Percentiles rank a stretch among this genome's conserved stretches.
phyloP scores from a whole-genome alignment of 2,329 filamentous ascomycete genomes.

The Ophiosphaerella herpotricha region DNA sequence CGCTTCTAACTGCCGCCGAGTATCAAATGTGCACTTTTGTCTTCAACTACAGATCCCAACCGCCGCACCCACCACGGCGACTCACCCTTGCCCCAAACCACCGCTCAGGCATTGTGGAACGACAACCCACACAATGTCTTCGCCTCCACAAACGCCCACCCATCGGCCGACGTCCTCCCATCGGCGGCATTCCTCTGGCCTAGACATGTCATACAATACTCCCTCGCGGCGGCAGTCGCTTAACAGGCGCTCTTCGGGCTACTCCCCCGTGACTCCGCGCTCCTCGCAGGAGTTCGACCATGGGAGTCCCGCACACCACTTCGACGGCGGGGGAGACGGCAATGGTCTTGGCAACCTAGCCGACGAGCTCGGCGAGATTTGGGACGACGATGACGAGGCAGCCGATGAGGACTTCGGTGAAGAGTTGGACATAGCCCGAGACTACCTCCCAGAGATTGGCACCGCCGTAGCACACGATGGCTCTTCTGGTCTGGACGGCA shows the following conservation, averaged over 20 bases:
- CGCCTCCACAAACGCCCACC: slow-evolving; percentile 49
- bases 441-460: slow-evolving; percentile 30
- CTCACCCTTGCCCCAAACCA: too few species aligned
- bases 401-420: slow-evolving; percentile 49
- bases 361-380: slow-evolving; percentile 77
- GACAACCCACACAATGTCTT: slow-evolving; percentile 38
- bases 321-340: slow-evolving; percentile 51
- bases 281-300: slow-evolving; percentile 49
- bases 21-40: too few species aligned
- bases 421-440: slow-evolving; percentile 34
- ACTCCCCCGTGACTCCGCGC: slow-evolving; percentile 51
- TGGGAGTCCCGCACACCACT: slow-evolving; percentile 44
- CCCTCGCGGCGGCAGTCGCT: slow-evolving; percentile 42
- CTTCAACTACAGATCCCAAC: too few species aligned
- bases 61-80: too few species aligned
- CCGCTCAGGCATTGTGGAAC: slow-evolving; percentile 2
- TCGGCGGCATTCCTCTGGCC: slow-evolving; percentile 47
- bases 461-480: slow-evolving; percentile 43
- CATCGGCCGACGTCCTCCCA: slow-evolving; percentile 44
- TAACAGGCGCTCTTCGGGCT: slow-evolving; percentile 51
- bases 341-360: slow-evolving; percentile 74
- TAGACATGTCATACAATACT: slow-evolving; percentile 49
- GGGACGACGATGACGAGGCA: slow-evolving; percentile 67
- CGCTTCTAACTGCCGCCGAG: too few species aligned
- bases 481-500: slow-evolving; percentile 24